These are phyloP conservation scores for Xylariaceae sp. DNA, from an alignment of 2,329 filamentous ascomycete genomes.

Conservation along the genomic window DNA sequence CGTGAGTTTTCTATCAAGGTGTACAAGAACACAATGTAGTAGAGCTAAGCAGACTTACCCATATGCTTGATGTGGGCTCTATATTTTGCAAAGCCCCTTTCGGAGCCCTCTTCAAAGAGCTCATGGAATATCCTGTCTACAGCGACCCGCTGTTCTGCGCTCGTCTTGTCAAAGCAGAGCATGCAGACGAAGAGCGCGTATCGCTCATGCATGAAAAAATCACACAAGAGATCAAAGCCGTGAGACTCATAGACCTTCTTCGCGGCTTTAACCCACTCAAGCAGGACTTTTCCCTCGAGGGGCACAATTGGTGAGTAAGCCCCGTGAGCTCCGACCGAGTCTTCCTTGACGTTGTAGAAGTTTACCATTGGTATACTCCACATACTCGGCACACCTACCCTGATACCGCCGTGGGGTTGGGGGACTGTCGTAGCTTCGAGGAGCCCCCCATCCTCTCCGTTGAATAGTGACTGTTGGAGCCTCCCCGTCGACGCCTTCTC, in stretches of 20 bases:
- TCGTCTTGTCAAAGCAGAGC: slow-evolving; percentile 54
- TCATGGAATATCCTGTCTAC: slow-evolving; percentile 44
- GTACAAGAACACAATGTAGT: neutral
- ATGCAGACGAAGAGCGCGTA: slow-evolving; percentile 55
- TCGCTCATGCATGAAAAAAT: slow-evolving; percentile 56
- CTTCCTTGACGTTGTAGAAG: slow-evolving; percentile 41
- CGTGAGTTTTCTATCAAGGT: neutral
- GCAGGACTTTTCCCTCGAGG: slow-evolving; percentile 45
- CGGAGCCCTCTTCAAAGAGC: slow-evolving; percentile 43
- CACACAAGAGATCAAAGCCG: slow-evolving; percentile 51
- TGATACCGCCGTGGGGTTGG: slow-evolving; percentile 42
- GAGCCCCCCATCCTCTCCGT: slow-evolving; percentile 44
- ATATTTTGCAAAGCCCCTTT: slow-evolving; percentile 47
- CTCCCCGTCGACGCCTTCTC: slow-evolving; percentile 46
- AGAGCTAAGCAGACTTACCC: slow-evolving; percentile 37
- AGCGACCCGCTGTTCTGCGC: slow-evolving; percentile 44
- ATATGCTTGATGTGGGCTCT: slow-evolving; percentile 48
- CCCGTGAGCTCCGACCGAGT: slow-evolving; percentile 43
- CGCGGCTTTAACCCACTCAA: slow-evolving; percentile 49
- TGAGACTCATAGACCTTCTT: slow-evolving; percentile 50
- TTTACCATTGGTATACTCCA: slow-evolving; percentile 46
- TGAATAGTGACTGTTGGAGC: slow-evolving; percentile 46
- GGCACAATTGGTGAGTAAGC: slow-evolving; percentile 47
- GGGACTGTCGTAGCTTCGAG: slow-evolving; percentile 46
- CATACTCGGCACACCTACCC: slow-evolving; percentile 45